Evolutionary conservation across 2,329 filamentous ascomycete genomes (phyloP), one percentile per base, ranked within the genome.

Genomic region (Didymella pinodella): DNA sequence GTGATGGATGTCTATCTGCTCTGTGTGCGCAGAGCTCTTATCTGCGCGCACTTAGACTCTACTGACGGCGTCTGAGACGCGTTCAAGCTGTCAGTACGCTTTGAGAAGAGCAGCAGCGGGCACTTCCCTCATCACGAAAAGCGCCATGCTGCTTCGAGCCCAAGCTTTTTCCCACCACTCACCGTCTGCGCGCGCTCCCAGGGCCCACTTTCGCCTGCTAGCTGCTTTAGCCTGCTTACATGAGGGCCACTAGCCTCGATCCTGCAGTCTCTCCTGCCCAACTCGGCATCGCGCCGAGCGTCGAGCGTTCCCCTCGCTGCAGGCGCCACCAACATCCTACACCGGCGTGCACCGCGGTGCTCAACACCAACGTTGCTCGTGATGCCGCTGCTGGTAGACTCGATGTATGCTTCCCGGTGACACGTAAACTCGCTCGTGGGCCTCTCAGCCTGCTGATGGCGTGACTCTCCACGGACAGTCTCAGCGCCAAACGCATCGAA

Each of bases 401-500:
- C 12, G 8, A 14, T 32, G 5, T 32, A 14, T 32, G 12, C 31
- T 32, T 16, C 16, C 31, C 14, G 14, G 31, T 25, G 7, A 40
- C n/a, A 48, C 6, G 46, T 52, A 40, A 16, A 32, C 2, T 45
- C 11, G 7, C 28, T 16, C 20, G 28, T 36, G 38, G 40, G 18
- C 46, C 32, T 38, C 22, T 54, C 20, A 38, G 11, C 18, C 16
- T 31, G n/a, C 20, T 47, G 7, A 48, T 29, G 36, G 53, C 41
- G 46, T 54, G 54, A 58, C 55, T 26, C 34, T 18, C 52, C 41
- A 46, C 57, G 50, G 59, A 58, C 64, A 62, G 65, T 65, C 63
- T 64, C 65, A 69, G 64, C 65, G 66, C 66, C 63, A 66, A 66
- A 65, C 58, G 41, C 41, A 63, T 72, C 67, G 69, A 63, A 66